Evolutionary conservation across 345 rosid genomes (phyloP), one percentile per base, ranked within the genome.

Genomic region (Raphanus sativus): DNA sequence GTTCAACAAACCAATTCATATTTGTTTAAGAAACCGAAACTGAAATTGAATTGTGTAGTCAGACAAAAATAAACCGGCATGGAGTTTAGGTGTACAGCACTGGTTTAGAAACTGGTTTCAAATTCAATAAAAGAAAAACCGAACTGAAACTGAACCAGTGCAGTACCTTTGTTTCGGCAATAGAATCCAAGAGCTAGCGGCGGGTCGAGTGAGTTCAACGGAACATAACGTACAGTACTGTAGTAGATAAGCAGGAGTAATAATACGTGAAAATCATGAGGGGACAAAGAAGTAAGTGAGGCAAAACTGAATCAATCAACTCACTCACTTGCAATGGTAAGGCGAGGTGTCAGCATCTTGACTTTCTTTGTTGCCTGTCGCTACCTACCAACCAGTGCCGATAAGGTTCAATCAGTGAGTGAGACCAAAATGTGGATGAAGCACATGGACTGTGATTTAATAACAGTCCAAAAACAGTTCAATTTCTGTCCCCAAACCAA

Each of bases 151-250:
- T 9, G 45, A 69, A 69, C 75, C 26, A 26, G 67, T 84, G 40
- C 71, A 28, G 0, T 69, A 94, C 98, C 98, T 95, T 85, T 91
- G 86, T 88, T 86, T 13, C 84, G 87, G 72, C 96, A 95, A 72
- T 91, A 89, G 81, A 95, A 95, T 64, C 97, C 98, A 8, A 92
- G 86, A 28, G 99, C 99, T 61, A 91, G 69, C 5, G 99, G 91
- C 10, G 98, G 91, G 87, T 95, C 98, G 16, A 95, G 88, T 9
- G 85, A 86, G 56, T 87, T 90, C 67, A 95, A 83, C 4, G 90
- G 89, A 76, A 92, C 89, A 77, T 89, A 86, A 66, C 89, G 84
- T 40, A 84, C 61, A 25, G 76, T 33, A 33, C 98, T 95, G 87
- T 40, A 80, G 60, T 79, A 71, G 40, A 68, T 13, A 17, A 79